Conservation (phyloP, 2,329 filamentous ascomycete genomes). For the Pseudogymnoascus sp. region DNA sequence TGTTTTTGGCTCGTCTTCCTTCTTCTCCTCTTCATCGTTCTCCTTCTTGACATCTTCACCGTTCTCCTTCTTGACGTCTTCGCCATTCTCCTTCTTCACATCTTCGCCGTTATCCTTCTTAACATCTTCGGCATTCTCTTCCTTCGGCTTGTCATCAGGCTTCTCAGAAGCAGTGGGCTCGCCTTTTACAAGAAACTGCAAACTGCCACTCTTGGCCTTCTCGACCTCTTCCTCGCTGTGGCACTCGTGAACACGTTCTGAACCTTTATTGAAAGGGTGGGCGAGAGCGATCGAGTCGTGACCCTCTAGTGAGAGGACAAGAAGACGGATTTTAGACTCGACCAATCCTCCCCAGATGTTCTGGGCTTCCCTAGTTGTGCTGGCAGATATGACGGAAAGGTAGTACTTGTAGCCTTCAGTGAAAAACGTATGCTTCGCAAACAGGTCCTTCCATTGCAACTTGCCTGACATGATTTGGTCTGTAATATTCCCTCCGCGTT, state of each 20-base stretch:
- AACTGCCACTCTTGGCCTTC: conserved; percentile 54
- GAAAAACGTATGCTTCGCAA: conserved; percentile 88
- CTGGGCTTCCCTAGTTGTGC: conserved; percentile 76
- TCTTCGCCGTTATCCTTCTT: conserved; percentile 36
- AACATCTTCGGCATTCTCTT: conserved; percentile 38
- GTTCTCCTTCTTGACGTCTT: conserved; percentile 33
- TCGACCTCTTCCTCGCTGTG: conserved; percentile 54
- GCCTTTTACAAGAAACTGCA: conserved; percentile 47
- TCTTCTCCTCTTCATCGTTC: conserved; percentile 34
- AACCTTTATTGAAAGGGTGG: conserved; percentile 88
- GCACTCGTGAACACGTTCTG: conserved; percentile 73
- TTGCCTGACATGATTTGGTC: conserved; percentile 73
- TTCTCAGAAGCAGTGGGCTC: conserved; percentile 27
- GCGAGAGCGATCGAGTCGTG: conserved; percentile 75
- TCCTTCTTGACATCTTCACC: conserved; percentile 32
- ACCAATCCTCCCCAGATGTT: conserved; percentile 86
- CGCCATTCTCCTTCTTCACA: conserved; percentile 25
- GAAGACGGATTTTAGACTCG: conserved; percentile 82
- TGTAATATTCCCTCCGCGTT: conserved; percentile 69
- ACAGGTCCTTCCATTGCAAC: conserved; percentile 78
- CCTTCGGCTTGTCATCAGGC: conserved; percentile 12
- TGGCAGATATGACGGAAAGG: conserved; percentile 77
- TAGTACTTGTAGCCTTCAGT: conserved; percentile 93
- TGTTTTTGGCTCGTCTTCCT: conserved; percentile 23
- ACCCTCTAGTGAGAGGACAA: conserved; percentile 76